Evolutionary conservation across 108 stramenopile genomes (phyloP), one percentile per base, ranked within the genome.

Genomic region (Poteriospumella lacustris): DNA sequence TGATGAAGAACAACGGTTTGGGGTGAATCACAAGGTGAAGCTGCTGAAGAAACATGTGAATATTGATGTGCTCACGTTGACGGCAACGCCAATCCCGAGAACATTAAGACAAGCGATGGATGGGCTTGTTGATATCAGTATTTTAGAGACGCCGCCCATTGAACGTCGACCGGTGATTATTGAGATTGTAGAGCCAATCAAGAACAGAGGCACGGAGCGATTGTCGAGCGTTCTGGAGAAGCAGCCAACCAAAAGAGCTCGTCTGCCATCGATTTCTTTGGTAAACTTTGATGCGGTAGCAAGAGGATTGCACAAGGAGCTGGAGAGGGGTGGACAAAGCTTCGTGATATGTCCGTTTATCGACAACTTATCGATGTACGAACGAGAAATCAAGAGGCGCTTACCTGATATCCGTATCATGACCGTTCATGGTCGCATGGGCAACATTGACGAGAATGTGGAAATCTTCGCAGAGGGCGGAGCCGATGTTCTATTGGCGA

Each of bases 1-100:
- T 44, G 96, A 97, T 68, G 96, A 97, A 81, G 96, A 97, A 82
- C 96, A 97, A 79, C 87, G 95, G 33, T 95, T 97, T 85, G 96
- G 96, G 26, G 96, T 97, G 26, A 88, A 91, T 59, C 96, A 97
- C 78, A 96, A 96, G 86, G 96, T 95, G 76, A 85, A 91, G 58
- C 85, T 97, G 42, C 88, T 24, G 28, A 34, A 9, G 5, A 5
- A 19, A 31, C 5, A 33, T 19, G 36, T 33, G 28, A 9, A 91
- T 42, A 86, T 94, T 43, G 96, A 97, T 82, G 94, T 97, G 0
- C 85, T 97, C 40, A 97, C 96, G 2, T 83, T 97, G 1, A 88
- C 88, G 68, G 96, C 96, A 39, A 97, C 96, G 58, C 96, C 96
- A 0, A 97, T 97, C 67, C 96, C 96, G 29, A 80, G 96, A 58